Percentiles rank a stretch among this genome's conserved stretches.
phyloP scores from a whole-genome alignment of 495 filamentous ascomycete species.

The Neurospora tetraspora region DNA sequence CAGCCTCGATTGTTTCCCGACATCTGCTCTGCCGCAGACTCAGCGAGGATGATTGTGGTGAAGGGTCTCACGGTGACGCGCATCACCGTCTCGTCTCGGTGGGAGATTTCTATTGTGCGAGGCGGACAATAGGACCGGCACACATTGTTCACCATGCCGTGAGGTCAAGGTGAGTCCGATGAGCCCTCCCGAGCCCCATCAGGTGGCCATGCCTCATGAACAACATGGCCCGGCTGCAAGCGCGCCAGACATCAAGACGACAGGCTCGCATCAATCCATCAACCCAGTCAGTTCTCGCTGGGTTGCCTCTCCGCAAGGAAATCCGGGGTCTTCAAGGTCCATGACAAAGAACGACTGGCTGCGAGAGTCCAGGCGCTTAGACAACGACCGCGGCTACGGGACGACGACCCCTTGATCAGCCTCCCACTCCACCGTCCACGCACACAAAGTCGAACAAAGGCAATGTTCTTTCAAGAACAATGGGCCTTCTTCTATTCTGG shows the following conservation, averaged over 20 bases:
- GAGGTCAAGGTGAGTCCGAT: not conserved
- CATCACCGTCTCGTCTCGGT: not conserved
- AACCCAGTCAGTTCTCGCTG: not conserved
- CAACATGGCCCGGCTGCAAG: not conserved
- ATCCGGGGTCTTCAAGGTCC: not conserved
- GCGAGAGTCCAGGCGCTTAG: slow-evolving; percentile 4
- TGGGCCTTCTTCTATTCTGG: not conserved
- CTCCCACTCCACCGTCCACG: not conserved
- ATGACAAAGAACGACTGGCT: slow-evolving; percentile 6
- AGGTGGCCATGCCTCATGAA: not conserved
- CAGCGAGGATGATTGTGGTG: not conserved
- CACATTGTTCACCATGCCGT: not conserved
- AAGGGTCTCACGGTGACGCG: not conserved
- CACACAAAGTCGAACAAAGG: not conserved
- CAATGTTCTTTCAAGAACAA: not conserved
- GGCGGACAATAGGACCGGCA: not conserved
- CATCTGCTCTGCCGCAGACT: not conserved
- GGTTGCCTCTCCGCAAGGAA: not conserved
- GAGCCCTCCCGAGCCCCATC: not conserved
- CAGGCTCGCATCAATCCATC: not conserved
- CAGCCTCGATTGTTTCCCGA: not conserved
- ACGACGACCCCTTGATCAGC: not conserved
- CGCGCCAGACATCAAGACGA: not conserved
- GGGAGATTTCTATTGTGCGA: not conserved
- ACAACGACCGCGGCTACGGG: slow-evolving; percentile 1